A percentile compares a stretch with the other conserved stretches of the same genome.
Evolutionary conservation across 2,329 filamentous ascomycete species (phyloP).

Genomic region (Amauroascus verrucosus): DNA sequence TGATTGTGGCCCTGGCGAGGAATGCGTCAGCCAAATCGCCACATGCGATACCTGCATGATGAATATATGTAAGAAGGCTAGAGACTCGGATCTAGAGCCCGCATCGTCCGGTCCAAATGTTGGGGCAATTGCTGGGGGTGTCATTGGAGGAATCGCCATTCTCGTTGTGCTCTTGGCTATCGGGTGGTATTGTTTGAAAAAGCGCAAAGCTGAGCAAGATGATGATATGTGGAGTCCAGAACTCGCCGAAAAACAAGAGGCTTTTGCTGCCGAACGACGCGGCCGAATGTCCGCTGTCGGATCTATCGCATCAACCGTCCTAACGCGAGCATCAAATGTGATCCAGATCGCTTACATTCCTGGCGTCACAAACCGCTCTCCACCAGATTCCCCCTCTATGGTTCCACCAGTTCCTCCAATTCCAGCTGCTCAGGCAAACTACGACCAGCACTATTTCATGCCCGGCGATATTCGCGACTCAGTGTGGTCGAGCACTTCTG

Average conservation of each 20-base stretch:
- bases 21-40: conserved; percentile 50
- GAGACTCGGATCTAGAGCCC: conserved; percentile 16
- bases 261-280: conserved; percentile 47
- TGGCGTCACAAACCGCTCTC: conserved; percentile 85
- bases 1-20: conserved; percentile 44
- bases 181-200: conserved; percentile 81
- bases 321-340: conserved; percentile 94
- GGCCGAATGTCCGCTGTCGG: conserved; percentile 70
- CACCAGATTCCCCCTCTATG: conserved; percentile 68
- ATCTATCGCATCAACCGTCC: conserved; percentile 88
- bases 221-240: conserved; percentile 34
- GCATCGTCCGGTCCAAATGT: conserved; percentile 50
- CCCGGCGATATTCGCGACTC: conserved; percentile 84
- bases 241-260: conserved; percentile 47
- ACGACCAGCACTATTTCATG: conserved; percentile 78
- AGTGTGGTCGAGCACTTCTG: conserved; percentile 70
- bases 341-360: conserved; percentile 99
- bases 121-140: conserved; percentile 83
- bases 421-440: conserved; percentile 49
- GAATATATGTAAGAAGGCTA: conserved; percentile 41
- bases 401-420: conserved; percentile 92
- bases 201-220: conserved; percentile 53
- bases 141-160: conserved; percentile 70
- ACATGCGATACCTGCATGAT: conserved; percentile 52
- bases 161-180: conserved; percentile 68